These are phyloP conservation scores for Puccinia polysora DNA, from an alignment of 1,284 basidiomycete genomes.

Conservation along the genomic window DNA sequence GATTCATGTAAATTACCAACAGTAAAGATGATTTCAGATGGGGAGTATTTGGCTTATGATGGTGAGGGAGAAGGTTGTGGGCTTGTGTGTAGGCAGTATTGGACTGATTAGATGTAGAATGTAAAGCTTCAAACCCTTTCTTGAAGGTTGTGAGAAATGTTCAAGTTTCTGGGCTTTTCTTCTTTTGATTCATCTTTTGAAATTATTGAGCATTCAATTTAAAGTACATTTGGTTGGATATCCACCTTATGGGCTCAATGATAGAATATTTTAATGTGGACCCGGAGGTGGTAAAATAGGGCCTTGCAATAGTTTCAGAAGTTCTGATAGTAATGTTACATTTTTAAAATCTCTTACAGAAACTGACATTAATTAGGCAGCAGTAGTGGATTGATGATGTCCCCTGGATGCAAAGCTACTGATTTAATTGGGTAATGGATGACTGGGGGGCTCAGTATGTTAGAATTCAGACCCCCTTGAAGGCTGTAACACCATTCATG, in stretches of 20 bases:
- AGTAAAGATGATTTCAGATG: neutral
- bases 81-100: neutral
- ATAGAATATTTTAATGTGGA: conserved; percentile 9
- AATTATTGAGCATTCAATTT: conserved; percentile 25
- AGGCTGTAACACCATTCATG: neutral
- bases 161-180: neutral
- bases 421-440: neutral
- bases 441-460: neutral
- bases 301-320: neutral
- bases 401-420: neutral
- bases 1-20: conserved; percentile 14
- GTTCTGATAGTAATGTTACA: neutral
- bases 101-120: neutral
- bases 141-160: conserved; percentile 42
- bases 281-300: neutral
- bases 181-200: neutral
- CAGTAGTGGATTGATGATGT: conserved; percentile 2
- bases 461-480: neutral
- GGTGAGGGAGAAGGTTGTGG: neutral
- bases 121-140: neutral
- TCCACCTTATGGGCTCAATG: conserved; percentile 1
- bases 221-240: conserved; percentile 8
- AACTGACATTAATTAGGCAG: conserved; percentile 5
- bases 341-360: neutral
- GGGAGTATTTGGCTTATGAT: neutral